Evolutionary conservation across 1,139 yeast species (phyloP).

Genomic region (Scheffersomyces quercinus): DNA sequence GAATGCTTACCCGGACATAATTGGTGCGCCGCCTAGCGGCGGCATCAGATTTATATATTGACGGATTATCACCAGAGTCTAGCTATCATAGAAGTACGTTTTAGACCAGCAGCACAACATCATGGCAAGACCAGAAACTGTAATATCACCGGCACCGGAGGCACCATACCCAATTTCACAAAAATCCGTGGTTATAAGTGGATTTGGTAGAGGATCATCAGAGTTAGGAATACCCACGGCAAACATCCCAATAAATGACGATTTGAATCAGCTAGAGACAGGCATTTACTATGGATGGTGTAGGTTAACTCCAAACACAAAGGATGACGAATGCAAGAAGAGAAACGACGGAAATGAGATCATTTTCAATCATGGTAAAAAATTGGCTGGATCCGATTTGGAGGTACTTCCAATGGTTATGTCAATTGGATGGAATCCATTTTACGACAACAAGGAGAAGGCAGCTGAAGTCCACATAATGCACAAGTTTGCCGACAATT

Average conservation of each 20-base stretch:
- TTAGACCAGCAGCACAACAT: not conserved
- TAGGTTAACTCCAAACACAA: constrained; percentile 27
- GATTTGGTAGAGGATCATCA: constrained; percentile 94
- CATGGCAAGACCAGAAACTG: constrained; percentile 31
- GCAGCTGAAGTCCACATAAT: constrained; percentile 88
- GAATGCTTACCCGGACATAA: no score
- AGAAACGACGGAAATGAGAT: constrained; percentile 48
- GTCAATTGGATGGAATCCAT: constrained; percentile 97
- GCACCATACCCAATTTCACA: constrained; percentile 69
- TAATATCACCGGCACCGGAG: constrained; percentile 48
- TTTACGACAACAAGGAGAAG: constrained; percentile 72
- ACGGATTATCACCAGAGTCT: no score
- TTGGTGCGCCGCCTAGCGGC: no score
- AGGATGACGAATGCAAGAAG: constrained; percentile 11
- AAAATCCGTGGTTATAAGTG: constrained; percentile 65
- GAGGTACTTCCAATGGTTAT: constrained; percentile 80
- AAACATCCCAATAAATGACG: constrained; percentile 67
- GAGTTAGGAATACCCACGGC: constrained; percentile 97
- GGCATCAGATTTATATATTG: no score
- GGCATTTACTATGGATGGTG: constrained; percentile 95
- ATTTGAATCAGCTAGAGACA: constrained; percentile 53
- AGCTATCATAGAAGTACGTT: no score
- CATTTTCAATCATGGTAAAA: constrained; percentile 61
- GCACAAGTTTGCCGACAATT: constrained; percentile 63
- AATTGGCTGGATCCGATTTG: constrained; percentile 40